Evolutionary conservation across 371 early-diverging fungal genomes (phyloP).

Genomic region (Rhizopus delemar): DNA sequence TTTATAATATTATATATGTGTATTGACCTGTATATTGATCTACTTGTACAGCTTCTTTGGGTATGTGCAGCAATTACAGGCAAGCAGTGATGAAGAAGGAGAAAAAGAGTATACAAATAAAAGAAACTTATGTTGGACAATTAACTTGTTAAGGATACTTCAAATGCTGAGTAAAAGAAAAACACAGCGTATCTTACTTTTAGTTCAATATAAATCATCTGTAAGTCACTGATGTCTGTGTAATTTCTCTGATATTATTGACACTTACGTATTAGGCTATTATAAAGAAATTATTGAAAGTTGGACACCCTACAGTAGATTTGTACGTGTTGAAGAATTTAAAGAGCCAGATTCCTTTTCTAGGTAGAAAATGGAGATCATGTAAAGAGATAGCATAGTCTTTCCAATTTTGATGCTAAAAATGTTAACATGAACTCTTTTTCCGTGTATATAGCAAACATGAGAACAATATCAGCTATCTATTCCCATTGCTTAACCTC

Average conservation of each 20-base stretch:
- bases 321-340: constrained; percentile 78
- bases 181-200: constrained; percentile 69
- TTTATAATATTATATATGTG: neutral
- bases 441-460: constrained; percentile 53
- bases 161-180: constrained; percentile 84
- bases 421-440: neutral
- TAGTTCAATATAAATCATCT: constrained; percentile 85
- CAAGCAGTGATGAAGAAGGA: constrained; percentile 6
- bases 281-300: constrained; percentile 73
- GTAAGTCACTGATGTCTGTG: constrained; percentile 34
- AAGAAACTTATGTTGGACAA: constrained; percentile 75
- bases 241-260: neutral
- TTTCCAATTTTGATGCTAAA: neutral
- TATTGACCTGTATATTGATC: neutral
- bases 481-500: constrained; percentile 68
- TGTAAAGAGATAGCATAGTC: constrained; percentile 35
- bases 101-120: constrained; percentile 29
- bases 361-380: constrained; percentile 83
- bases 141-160: constrained; percentile 74
- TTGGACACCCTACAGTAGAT: constrained; percentile 67
- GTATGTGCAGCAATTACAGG: constrained; percentile 7
- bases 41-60: constrained; percentile 20
- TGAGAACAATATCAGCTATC: constrained; percentile 81
- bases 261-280: constrained; percentile 46
- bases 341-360: constrained; percentile 76